These are phyloP conservation scores for Leucogyrophana mollusca DNA, from an alignment of 768 basidiomycete species.

Conservation along the genomic window DNA sequence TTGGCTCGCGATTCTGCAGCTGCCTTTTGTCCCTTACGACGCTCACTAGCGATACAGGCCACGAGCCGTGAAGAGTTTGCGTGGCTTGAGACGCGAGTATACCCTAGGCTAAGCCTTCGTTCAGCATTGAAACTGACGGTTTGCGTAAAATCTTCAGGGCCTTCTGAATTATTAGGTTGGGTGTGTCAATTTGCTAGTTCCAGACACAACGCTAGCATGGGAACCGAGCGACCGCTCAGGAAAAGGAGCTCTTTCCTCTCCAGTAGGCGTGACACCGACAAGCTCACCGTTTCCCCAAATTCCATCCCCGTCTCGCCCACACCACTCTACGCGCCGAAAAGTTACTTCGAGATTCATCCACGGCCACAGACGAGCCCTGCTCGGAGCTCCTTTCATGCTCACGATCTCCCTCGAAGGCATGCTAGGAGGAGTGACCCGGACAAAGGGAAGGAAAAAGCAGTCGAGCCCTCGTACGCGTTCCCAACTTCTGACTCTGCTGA, in stretches of 20 bases:
- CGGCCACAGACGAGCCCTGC: conserved; percentile 36
- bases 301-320: conserved; percentile 11
- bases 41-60: too few species aligned
- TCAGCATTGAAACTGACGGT: background rate
- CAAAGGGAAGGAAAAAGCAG: conserved; percentile 23
- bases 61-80: too few species aligned
- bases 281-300: conserved; percentile 14
- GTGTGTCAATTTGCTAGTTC: conserved; percentile 16
- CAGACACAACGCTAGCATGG: conserved; percentile 8
- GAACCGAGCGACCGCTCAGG: conserved; percentile 39
- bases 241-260: conserved; percentile 61
- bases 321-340: conserved; percentile 21
- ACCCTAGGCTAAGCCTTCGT: too few species aligned
- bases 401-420: conserved; percentile 16
- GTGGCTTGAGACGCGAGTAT: too few species aligned
- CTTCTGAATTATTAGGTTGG: background rate
- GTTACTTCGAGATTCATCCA: conserved; percentile 49
- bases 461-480: conserved; percentile 20
- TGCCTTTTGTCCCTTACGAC: too few species aligned
- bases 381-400: conserved; percentile 20
- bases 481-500: conserved; percentile 24
- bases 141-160: conserved; percentile 2
- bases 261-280: conserved; percentile 48
- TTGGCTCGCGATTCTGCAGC: too few species aligned
- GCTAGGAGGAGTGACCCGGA: conserved; percentile 24